Evolutionary conservation across 768 basidiomycete species (phyloP).

Genomic region (Tulasnella sp.): DNA sequence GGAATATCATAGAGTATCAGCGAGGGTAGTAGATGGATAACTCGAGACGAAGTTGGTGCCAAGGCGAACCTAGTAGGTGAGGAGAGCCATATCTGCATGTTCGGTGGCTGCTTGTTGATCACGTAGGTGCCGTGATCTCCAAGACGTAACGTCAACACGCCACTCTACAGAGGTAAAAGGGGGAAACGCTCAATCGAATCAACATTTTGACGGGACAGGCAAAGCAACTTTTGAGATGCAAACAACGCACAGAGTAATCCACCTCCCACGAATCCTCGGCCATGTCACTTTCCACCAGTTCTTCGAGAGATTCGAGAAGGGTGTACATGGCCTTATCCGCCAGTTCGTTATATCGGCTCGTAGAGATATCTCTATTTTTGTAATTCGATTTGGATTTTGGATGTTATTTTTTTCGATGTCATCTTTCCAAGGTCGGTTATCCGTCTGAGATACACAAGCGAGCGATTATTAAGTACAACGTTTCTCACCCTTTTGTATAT

Average conservation of each 20-base stretch:
- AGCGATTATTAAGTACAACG: background rate
- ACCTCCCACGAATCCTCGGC: constrained; percentile 59
- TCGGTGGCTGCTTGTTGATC: constrained; percentile 94
- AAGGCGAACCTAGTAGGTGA: constrained; percentile 62
- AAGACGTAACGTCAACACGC: constrained; percentile 76
- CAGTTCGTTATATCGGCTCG: constrained; percentile 55
- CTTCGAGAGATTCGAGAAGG: constrained; percentile 65
- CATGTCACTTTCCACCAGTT: constrained; percentile 47
- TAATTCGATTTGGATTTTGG: too few species aligned
- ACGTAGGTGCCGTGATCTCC: constrained; percentile 79
- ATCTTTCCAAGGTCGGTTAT: background rate
- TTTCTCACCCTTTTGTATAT: constrained; percentile 2
- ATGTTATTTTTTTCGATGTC: background rate
- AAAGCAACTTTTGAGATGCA: background rate
- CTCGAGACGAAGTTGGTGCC: background rate
- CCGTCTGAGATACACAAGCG: background rate
- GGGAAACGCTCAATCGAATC: background rate
- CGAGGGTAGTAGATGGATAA: background rate
- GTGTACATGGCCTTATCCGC: constrained; percentile 70
- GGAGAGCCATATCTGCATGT: constrained; percentile 94
- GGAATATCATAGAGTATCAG: background rate
- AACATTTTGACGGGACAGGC: background rate
- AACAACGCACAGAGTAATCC: constrained; percentile 68
- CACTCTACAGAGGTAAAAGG: constrained; percentile 44
- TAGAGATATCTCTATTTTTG: constrained; percentile 39